These are phyloP conservation scores for Solanum hybrid DNA, from an alignment of 305 asterid species.

Conservation along the genomic window DNA sequence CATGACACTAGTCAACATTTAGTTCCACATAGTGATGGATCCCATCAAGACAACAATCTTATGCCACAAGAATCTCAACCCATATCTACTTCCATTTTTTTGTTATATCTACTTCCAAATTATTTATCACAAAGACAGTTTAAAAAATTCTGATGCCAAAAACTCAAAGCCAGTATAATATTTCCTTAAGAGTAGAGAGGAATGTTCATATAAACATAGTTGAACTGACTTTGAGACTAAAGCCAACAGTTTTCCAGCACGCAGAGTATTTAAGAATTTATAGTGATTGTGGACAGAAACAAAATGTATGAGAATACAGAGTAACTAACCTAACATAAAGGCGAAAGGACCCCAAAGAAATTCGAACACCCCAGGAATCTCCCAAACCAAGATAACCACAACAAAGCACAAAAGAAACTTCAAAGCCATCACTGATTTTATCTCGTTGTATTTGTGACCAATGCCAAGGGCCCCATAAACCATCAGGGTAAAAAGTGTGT, in stretches of 20 bases:
- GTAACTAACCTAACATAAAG: conserved; percentile 55
- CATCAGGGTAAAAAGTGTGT: conserved; percentile 94
- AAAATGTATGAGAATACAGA: not conserved
- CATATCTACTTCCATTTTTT: not conserved
- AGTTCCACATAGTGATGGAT: not conserved
- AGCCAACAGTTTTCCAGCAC: not conserved
- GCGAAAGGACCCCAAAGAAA: conserved; percentile 73
- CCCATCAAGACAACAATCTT: not conserved
- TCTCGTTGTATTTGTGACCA: conserved; percentile 84
- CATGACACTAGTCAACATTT: not conserved
- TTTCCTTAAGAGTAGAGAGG: not conserved
- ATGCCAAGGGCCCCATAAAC: conserved; percentile 97
- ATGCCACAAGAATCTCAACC: not conserved
- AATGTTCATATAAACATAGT: not conserved
- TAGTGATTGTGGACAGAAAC: not conserved
- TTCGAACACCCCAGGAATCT: conserved; percentile 90
- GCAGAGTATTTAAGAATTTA: not conserved
- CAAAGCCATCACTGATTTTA: conserved; percentile 68
- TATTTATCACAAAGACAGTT: not conserved
- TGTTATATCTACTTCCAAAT: not conserved
- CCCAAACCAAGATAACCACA: conserved; percentile 93
- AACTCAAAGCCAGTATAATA: not conserved
- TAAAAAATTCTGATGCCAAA: not conserved
- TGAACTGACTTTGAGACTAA: not conserved
- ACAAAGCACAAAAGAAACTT: conserved; percentile 63